Base-by-base conservation (phyloP, 148 eudicot genomes). In the Rhododendron ovatum region DNA sequence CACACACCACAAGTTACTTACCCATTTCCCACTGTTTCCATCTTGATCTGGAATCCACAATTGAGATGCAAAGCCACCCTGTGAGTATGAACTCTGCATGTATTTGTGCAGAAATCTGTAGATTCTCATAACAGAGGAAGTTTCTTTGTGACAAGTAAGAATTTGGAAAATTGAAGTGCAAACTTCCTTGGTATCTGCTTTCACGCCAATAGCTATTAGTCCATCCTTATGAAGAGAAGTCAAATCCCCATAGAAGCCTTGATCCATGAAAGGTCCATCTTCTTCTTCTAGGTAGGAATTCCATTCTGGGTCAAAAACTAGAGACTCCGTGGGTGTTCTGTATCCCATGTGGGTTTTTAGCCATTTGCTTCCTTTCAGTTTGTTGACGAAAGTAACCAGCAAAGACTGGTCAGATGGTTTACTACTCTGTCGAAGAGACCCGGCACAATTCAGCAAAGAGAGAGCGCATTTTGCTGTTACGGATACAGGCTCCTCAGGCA, bases 291-390 rank as follows among this genome's bases (percentile, higher is more conserved):
- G 79, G 55, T 48, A 50, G 45, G 48, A 43, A n/a, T 26, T 77
- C 71, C 82, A 87, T 63, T 83, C 88, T 13, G 78, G 48, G 48
- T 77, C 65, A 7, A 83, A 73, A 30, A 83, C 26, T 13, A 83
- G 65, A 77, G 86, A 78, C 63, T 61, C 69, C 20, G 50, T 48
- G 20, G 86, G 88, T 10, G 48, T 43, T 63, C 88, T 83, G 82
- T 87, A 83, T 7, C 88, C 88, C 83, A 77, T 74, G 85, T 85
- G 75, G 59, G 86, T 83, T 80, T 87, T 87, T 37, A 87, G 20
- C 81, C 88, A 83, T 61, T 83, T 83, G 57, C 78, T 59, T 83
- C 53, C 37, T 83, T 61, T 83, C 48, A 45, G 71, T 41, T 63
- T 83, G 18, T 30, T 33, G 37, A 48, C 43, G 7, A 83, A 78